These are phyloP conservation scores for Neopestalotiopsis sp. DNA, from an alignment of 2,329 filamentous ascomycete genomes.

Conservation along the genomic window DNA sequence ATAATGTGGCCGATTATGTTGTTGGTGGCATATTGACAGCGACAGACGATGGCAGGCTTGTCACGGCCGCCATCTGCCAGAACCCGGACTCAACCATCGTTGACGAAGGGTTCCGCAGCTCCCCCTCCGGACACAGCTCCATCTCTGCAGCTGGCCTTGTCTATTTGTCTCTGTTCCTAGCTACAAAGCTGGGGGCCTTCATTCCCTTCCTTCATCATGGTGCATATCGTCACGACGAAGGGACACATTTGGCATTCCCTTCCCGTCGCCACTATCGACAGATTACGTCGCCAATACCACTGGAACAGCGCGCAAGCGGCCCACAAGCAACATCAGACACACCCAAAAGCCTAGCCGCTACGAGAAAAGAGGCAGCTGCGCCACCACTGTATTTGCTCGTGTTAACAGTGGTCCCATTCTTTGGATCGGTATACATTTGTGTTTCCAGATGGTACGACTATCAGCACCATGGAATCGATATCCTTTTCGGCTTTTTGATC, in stretches of 20 bases:
- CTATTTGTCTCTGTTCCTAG: neutral
- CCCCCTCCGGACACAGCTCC: neutral
- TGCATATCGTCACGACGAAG: neutral
- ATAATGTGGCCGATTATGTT: neutral
- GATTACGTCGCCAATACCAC: neutral
- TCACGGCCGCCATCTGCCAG: constrained; percentile 1
- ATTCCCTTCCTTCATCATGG: neutral
- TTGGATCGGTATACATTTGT: neutral
- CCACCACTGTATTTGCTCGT: neutral
- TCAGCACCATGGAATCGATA: neutral
- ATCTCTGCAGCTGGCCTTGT: neutral
- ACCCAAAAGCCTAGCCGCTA: neutral
- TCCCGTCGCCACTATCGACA: constrained; percentile 1
- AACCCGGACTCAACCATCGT: neutral
- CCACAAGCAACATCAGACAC: neutral
- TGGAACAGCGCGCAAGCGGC: neutral
- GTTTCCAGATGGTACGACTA: constrained; percentile 4
- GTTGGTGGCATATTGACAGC: neutral
- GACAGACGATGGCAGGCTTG: neutral
- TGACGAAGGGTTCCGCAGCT: constrained; percentile 3
- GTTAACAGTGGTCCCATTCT: neutral
- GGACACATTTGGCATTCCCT: neutral
- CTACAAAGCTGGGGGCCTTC: neutral
- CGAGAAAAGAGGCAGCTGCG: constrained; percentile 5
- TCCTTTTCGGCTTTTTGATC: neutral